Evolutionary conservation across 345 rosid genomes (phyloP).

Genomic region (Bruguiera parviflora): DNA sequence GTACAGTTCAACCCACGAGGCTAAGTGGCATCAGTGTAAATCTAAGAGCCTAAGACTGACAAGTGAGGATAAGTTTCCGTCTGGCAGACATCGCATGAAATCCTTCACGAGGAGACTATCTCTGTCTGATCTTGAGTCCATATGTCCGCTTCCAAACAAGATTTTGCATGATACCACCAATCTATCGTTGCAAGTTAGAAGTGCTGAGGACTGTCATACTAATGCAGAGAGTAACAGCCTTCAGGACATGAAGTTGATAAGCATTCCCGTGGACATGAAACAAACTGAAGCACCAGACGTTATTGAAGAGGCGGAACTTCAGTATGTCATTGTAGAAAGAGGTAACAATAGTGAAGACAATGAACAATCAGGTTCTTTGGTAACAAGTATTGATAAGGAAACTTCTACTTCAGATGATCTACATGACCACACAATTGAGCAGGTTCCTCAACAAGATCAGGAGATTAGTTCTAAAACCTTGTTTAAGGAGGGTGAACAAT

Average conservation of each 20-base stretch:
- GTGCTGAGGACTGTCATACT: slow-evolving; percentile 3
- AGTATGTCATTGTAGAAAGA: slow-evolving; percentile 8
- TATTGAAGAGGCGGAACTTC: slow-evolving; percentile 25
- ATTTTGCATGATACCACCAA: slow-evolving; percentile 25
- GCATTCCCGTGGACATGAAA: slow-evolving; percentile 21
- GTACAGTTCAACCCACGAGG: slow-evolving; percentile 34
- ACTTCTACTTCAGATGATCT: slow-evolving; percentile 7
- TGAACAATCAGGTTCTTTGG: slow-evolving; percentile 15
- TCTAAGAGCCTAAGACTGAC: slow-evolving; percentile 63
- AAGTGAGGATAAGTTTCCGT: slow-evolving; percentile 37
- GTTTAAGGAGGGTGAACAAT: slow-evolving; percentile 18
- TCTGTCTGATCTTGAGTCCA: slow-evolving; percentile 65
- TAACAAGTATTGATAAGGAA: slow-evolving; percentile 12
- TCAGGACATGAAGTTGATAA: slow-evolving; percentile 12
- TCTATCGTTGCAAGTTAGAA: slow-evolving; percentile 24
- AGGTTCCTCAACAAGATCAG: slow-evolving; percentile 20
- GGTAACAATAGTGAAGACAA: slow-evolving; percentile 4
- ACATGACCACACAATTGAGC: slow-evolving; percentile 16
- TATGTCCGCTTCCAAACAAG: slow-evolving; percentile 49
- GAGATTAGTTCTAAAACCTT: slow-evolving; percentile 24
- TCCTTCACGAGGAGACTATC: slow-evolving; percentile 73
- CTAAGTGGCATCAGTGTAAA: slow-evolving; percentile 29
- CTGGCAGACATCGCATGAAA: slow-evolving; percentile 27
- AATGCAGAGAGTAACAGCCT: not conserved
- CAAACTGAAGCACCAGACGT: slow-evolving; percentile 23